Evolutionary conservation across 1,139 yeast species (phyloP).

Genomic region (Pichia kudriavzevii): DNA sequence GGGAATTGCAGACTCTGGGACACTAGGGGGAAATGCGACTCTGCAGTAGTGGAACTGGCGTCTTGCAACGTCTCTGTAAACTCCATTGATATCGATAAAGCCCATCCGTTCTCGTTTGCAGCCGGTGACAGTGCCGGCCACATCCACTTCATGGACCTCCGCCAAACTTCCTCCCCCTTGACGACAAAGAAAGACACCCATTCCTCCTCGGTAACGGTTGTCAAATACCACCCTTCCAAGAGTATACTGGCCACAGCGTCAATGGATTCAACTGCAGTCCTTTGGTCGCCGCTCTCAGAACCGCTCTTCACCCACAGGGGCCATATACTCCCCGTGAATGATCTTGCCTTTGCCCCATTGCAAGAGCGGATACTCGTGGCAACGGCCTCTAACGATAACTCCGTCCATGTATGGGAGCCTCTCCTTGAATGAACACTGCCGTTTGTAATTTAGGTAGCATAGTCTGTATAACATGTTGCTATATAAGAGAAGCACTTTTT

Average conservation of each 20-base stretch:
- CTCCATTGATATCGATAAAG: slow-evolving; percentile 36
- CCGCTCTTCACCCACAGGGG: slow-evolving; percentile 78
- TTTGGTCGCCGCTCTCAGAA: slow-evolving; percentile 46
- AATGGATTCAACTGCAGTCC: slow-evolving; percentile 56
- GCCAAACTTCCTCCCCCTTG: slow-evolving; percentile 1
- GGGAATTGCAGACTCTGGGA: slow-evolving; percentile 45
- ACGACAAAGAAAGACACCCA: slow-evolving; percentile 35
- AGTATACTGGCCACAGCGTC: slow-evolving; percentile 68
- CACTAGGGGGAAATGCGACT: slow-evolving; percentile 29
- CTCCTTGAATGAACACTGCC: too few species aligned
- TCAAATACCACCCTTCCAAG: slow-evolving; percentile 73
- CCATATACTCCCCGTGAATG: slow-evolving; percentile 82
- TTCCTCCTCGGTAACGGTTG: slow-evolving; percentile 52
- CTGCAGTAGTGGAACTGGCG: slow-evolving; percentile 3
- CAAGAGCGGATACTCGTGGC: slow-evolving; percentile 76
- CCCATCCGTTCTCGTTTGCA: slow-evolving; percentile 11
- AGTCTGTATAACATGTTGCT: too few species aligned
- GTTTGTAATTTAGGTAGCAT: too few species aligned
- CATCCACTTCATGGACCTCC: slow-evolving; percentile 7
- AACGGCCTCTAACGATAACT: slow-evolving; percentile 82
- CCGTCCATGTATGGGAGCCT: slow-evolving; percentile 81
- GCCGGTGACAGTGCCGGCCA: slow-evolving; percentile 12
- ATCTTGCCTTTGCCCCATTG: slow-evolving; percentile 78
- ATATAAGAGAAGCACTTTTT: too few species aligned
- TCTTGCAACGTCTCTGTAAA: slow-evolving; percentile 33